Evolutionary conservation across 331 rosid genomes (phyloP).

Genomic region (Malus hybrid): DNA sequence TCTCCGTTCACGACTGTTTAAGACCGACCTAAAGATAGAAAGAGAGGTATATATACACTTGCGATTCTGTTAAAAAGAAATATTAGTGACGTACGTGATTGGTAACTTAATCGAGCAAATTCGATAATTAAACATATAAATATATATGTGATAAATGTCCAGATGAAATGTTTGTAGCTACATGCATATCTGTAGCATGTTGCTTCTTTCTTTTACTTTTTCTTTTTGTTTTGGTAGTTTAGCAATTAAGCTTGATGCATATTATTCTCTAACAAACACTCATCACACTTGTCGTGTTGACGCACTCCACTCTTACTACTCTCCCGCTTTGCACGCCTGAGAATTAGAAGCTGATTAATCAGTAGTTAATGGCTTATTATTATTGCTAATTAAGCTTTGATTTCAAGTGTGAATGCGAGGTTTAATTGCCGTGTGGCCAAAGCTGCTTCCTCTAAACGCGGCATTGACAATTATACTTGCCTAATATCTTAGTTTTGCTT

Average conservation of each 20-base stretch:
- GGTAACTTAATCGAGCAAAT: too few species aligned
- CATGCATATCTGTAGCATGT: neutral
- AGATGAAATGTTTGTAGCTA: neutral
- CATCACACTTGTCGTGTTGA: neutral
- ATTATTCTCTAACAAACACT: neutral
- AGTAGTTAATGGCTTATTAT: neutral
- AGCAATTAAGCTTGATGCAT: neutral
- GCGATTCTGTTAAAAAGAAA: too few species aligned
- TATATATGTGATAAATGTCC: neutral
- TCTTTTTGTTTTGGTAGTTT: too few species aligned
- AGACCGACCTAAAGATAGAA: too few species aligned
- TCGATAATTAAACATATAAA: too few species aligned
- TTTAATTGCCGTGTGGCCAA: slow-evolving; percentile 21
- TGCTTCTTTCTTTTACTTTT: too few species aligned
- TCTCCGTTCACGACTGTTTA: too few species aligned
- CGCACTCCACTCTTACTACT: neutral
- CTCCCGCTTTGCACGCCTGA: neutral
- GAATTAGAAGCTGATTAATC: neutral
- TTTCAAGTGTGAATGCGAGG: slow-evolving; percentile 7
- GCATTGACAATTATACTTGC: slow-evolving; percentile 10
- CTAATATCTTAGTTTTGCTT: neutral
- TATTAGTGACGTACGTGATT: too few species aligned
- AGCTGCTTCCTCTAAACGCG: slow-evolving; percentile 38
- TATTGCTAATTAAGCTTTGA: neutral
- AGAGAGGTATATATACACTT: too few species aligned